These are phyloP conservation scores for Chlorella sp. DNA, from an alignment of 139 green algal species.

Conservation along the genomic window DNA sequence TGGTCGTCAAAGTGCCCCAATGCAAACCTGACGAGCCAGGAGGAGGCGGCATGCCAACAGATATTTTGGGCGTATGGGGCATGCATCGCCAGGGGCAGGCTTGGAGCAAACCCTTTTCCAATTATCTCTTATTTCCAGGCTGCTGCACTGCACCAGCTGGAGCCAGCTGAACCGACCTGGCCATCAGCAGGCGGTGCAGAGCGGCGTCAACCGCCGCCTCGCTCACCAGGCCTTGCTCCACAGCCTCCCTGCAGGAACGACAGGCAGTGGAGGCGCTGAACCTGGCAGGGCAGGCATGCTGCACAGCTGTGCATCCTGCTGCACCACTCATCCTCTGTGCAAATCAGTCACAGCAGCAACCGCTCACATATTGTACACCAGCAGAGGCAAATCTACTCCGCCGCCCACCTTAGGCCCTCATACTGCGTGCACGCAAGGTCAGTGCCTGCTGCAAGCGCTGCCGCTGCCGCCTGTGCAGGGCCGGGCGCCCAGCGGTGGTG, in stretches of 20 bases:
- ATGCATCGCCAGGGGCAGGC: too few relatives aligned
- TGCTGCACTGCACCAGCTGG: too few relatives aligned
- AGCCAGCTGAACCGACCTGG: not conserved
- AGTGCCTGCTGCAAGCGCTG: constrained; percentile 34
- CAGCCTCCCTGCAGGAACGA: not conserved
- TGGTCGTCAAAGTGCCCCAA: constrained; percentile 50
- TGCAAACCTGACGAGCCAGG: not conserved
- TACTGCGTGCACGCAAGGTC: constrained; percentile 48
- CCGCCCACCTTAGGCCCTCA: not conserved
- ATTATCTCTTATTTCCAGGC: too few relatives aligned
- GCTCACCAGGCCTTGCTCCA: constrained; percentile 17
- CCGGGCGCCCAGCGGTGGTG: constrained; percentile 5
- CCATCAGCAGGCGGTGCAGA: constrained; percentile 28
- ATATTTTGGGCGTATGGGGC: too few relatives aligned
- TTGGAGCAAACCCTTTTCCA: too few relatives aligned
- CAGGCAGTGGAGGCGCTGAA: not conserved
- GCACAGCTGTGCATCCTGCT: too few relatives aligned
- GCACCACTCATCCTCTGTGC: too few relatives aligned
- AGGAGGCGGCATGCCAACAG: too few relatives aligned
- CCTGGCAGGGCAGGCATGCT: too few relatives aligned
- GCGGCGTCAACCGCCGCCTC: constrained; percentile 33
- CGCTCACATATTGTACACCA: too few relatives aligned
- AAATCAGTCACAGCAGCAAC: too few relatives aligned
- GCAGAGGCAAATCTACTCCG: not conserved
- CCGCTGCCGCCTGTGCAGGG: constrained; percentile 7